A percentile compares a stretch with the other conserved stretches of the same genome.
Conservation (phyloP, 2,329 filamentous ascomycete species). For the Podosphaera xanthii region DNA sequence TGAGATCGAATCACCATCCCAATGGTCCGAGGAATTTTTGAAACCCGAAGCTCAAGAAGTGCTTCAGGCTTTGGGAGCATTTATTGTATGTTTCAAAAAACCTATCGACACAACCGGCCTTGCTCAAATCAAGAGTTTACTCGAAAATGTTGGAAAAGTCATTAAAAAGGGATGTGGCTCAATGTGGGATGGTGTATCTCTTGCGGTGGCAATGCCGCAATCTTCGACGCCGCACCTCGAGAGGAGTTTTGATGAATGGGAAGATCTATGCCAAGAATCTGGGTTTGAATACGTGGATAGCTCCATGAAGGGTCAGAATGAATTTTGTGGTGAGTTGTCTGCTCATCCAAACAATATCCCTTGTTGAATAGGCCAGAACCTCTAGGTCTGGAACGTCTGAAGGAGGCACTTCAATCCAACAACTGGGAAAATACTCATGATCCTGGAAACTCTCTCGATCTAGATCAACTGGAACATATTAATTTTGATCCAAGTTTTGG, state of each 20-base stretch:
- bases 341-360: neutral
- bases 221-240: constrained; percentile 15
- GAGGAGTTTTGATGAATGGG: constrained; percentile 30
- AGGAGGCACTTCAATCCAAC: constrained; percentile 40
- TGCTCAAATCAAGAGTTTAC: constrained; percentile 18
- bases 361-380: constrained; percentile 23
- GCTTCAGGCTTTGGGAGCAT: constrained; percentile 32
- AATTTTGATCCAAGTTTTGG: constrained; percentile 11
- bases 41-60: constrained; percentile 39
- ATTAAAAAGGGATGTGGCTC: constrained; percentile 33
- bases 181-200: constrained; percentile 38
- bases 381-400: constrained; percentile 31
- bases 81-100: constrained; percentile 32
- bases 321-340: constrained; percentile 30
- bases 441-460: constrained; percentile 15
- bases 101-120: constrained; percentile 13
- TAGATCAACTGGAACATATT: constrained; percentile 17
- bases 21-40: constrained; percentile 35
- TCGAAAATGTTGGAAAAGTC: constrained; percentile 30
- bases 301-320: constrained; percentile 24
- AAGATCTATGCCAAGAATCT: constrained; percentile 31
- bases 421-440: constrained; percentile 30
- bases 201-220: constrained; percentile 31
- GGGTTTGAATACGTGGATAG: constrained; percentile 42
- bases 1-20: constrained; percentile 20